Conservation (phyloP, 2,329 filamentous ascomycete genomes). For the Talaromyces amestolkiae region DNA sequence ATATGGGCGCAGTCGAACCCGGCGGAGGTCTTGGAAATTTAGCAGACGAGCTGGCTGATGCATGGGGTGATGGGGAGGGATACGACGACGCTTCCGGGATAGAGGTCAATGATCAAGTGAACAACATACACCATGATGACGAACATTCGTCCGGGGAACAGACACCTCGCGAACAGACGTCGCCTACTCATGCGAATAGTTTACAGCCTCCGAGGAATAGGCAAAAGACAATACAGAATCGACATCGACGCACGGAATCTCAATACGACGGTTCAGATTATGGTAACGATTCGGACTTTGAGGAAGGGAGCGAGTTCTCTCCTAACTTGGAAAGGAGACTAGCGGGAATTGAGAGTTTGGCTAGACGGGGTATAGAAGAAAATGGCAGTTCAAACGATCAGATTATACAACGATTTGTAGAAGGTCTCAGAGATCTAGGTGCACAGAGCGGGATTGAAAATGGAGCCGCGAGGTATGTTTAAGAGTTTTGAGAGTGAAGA, state of each 20-base stretch:
- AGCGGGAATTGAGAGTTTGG: conserved; percentile 56
- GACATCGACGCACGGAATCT: conserved; percentile 42
- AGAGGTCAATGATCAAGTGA: conserved; percentile 29
- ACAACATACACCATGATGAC: conserved; percentile 29
- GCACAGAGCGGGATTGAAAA: conserved; percentile 58
- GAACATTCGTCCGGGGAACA: conserved; percentile 29
- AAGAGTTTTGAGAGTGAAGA: neutral
- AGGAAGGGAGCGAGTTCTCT: conserved; percentile 52
- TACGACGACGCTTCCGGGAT: conserved; percentile 44
- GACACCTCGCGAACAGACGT: conserved; percentile 26
- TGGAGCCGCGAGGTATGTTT: conserved; percentile 52
- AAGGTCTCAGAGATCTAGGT: conserved; percentile 53
- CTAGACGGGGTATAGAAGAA: conserved; percentile 52
- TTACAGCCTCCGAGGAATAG: conserved; percentile 41
- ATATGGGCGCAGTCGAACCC: conserved; percentile 31
- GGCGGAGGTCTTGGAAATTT: conserved; percentile 57
- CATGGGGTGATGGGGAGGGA: conserved; percentile 55
- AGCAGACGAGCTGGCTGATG: conserved; percentile 62
- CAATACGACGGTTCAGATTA: conserved; percentile 60
- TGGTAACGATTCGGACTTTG: conserved; percentile 56
- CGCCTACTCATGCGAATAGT: conserved; percentile 5
- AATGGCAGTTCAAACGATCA: conserved; percentile 52
- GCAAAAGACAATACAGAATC: conserved; percentile 34
- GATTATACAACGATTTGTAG: conserved; percentile 53
- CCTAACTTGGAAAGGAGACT: conserved; percentile 55